These are phyloP conservation scores for Mimosa bimucronata DNA, from an alignment of 306 rosid genomes.

Conservation along the genomic window DNA sequence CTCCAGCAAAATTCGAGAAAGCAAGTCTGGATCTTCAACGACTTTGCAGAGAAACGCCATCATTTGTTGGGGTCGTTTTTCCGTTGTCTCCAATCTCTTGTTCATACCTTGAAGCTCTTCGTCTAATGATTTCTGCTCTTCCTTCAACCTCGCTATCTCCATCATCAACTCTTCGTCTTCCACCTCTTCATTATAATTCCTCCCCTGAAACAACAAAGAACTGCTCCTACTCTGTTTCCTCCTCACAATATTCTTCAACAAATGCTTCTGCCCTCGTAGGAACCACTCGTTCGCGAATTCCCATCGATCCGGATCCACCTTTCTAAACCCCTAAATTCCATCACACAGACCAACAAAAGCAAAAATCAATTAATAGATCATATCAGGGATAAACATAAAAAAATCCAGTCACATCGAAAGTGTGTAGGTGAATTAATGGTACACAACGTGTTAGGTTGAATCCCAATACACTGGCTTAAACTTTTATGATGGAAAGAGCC, in stretches of 20 bases:
- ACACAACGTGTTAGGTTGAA: too few relatives aligned
- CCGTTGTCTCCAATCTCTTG: slow-evolving; percentile 70
- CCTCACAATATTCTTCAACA: slow-evolving; percentile 67
- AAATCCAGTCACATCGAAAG: too few relatives aligned
- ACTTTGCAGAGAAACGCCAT: slow-evolving; percentile 75
- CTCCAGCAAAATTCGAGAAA: slow-evolving; percentile 55
- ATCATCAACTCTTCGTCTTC: slow-evolving; percentile 56
- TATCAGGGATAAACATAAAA: too few relatives aligned
- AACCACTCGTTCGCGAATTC: slow-evolving; percentile 97
- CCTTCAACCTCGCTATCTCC: slow-evolving; percentile 71
- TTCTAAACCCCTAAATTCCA: slow-evolving; percentile 71
- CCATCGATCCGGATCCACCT: slow-evolving; percentile 95
- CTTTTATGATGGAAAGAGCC: too few relatives aligned
- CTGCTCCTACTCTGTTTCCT: slow-evolving; percentile 43
- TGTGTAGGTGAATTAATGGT: too few relatives aligned
- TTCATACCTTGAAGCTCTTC: slow-evolving; percentile 71
- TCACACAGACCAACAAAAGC: background rate
- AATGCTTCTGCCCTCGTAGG: slow-evolving; percentile 77
- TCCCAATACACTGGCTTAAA: too few relatives aligned
- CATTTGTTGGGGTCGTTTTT: slow-evolving; percentile 87
- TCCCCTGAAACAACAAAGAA: slow-evolving; percentile 1
- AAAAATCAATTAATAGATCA: too few relatives aligned
- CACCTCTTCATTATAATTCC: slow-evolving; percentile 44
- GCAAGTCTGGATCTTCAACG: slow-evolving; percentile 74
- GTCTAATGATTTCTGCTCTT: slow-evolving; percentile 72